Evolutionary conservation across 225 moss, liverwort and hornwort genomes (phyloP), one percentile per base, ranked within the genome.

Genomic region (Asterella californica): DNA sequence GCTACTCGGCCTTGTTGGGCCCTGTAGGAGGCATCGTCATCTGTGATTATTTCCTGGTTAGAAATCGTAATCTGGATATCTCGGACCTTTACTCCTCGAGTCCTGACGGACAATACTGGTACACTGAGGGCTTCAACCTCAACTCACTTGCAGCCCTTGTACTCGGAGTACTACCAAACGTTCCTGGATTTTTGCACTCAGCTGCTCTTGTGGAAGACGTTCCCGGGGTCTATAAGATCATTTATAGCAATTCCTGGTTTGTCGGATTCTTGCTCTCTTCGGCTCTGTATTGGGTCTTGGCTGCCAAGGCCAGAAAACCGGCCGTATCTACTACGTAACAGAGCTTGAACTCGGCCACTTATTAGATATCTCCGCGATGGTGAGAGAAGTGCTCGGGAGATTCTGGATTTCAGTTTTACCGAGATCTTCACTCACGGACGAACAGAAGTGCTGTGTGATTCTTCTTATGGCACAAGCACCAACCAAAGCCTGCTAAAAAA

Each of bases 231-330:
- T 96, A 88, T 70, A 70, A 85, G 70, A 74, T 82, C 42, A 69
- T 96, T 12, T 96, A 96, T 57, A 84, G 81, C 60, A 96, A 92
- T 80, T 92, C 95, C 62, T 96, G 95, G 95, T 96, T 96, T 82
- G 91, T 88, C 15, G 95, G 95, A 0, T 96, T 92, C 80, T 32
- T 84, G 6, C 15, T 88, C 3, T 91, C 95, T 30, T 92, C 92
- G 0, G 54, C 88, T 2, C 81, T 91, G 72, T 94, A 92, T 63
- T 68, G 87, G 78, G 48, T 88, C 66, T 86, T 93, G 22, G 88
- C 90, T 18, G 65, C n/a, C 18, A 80, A 45, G 68, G 46, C 47
- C 25, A 70, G 68, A 50, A 46, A 22, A 78, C 11, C 77, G 36
- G 63, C 64, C 9, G 7, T 36, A 1, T 76, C 34, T 9, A 22